Base-by-base conservation (phyloP, 192 early-diverging fungal species). In the Backusella liffmaniae region DNA sequence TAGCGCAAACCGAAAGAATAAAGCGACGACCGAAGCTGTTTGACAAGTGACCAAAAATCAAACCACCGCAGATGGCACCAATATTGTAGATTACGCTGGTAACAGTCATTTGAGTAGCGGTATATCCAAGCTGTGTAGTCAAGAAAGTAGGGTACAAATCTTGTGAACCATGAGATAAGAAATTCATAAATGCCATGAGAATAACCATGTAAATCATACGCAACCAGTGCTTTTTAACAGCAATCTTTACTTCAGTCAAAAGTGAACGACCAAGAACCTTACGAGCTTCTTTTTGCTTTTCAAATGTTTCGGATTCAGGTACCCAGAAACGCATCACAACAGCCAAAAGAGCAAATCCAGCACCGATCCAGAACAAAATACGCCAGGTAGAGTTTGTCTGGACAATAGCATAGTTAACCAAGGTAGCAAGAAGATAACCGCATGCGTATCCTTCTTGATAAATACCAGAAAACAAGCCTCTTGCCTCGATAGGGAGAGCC, bases 401-500 rank as follows among this genome's bases (percentile, higher is more conserved):
- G 26, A 90, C 82, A 51, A 92, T 75, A 2, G 77, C 77, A 67
- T 88, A 89, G 76, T 90, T 90, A 23, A 92, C 69, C 66, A 90
- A 73, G 1, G 89, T 80, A 4, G 93, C 91, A 0, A 94, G 62
- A 1, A 94, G 80, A 75, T 90, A 90, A 7, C 93, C 93, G 18
- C 85, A 75, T 9, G 93, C 87, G 75, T 92, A 92, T 1, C 90
- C 91, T 69, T 66, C 44, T 66, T 94, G 93, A 42, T 93, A 84
- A 34, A 94, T 91, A 34, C 93, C 93, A 7, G 91, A 89, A 35
- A 94, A 93, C 23, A 94, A 76, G 53, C 93, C 93, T 44, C 92
- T 84, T 73, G 86, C 80, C 79, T 92, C 89, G 15, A 85, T 72
- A 0, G 92, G 93, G 15, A 94, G 72, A 44, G 83, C 77, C 82